A percentile compares a stretch with the other conserved stretches of the same genome.
Conservation (phyloP, 768 basidiomycete species). For the Calvatia gigantea region DNA sequence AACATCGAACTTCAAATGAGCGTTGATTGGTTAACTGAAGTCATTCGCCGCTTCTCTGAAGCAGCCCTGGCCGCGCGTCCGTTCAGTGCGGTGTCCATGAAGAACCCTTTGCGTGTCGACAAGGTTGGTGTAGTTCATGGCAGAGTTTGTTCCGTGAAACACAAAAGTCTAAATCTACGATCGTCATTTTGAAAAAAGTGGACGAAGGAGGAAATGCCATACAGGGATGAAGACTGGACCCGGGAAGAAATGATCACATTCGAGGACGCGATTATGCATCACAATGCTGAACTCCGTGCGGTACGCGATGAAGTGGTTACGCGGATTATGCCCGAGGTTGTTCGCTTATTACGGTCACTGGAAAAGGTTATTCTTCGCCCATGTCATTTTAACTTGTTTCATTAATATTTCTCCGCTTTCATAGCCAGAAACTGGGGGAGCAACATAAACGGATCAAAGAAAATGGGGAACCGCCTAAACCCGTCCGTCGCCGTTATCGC, state of each 20-base stretch:
- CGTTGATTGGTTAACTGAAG: slow-evolving; percentile 85
- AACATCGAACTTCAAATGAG: slow-evolving; percentile 49
- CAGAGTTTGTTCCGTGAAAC: neutral
- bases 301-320: slow-evolving; percentile 73
- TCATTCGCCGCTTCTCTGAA: slow-evolving; percentile 66
- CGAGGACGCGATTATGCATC: slow-evolving; percentile 67
- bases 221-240: slow-evolving; percentile 69
- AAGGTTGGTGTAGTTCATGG: slow-evolving; percentile 49
- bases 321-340: slow-evolving; percentile 70
- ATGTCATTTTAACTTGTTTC: neutral
- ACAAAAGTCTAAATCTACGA: neutral
- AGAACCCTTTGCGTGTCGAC: slow-evolving; percentile 48
- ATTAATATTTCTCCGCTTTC: slow-evolving; percentile 10
- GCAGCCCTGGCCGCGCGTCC: slow-evolving; percentile 56
- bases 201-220: slow-evolving; percentile 64
- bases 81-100: slow-evolving; percentile 63
- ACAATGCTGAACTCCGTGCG: slow-evolving; percentile 77
- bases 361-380: slow-evolving; percentile 64
- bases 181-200: slow-evolving; percentile 46
- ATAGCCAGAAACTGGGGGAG: slow-evolving; percentile 64
- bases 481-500: slow-evolving; percentile 33
- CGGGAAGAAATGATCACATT: slow-evolving; percentile 69
- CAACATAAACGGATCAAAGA: slow-evolving; percentile 54
- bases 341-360: slow-evolving; percentile 82
- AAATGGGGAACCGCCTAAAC: slow-evolving; percentile 32